Evolutionary conservation across 179 eudicot genomes (phyloP).

Genomic region (Beta corolliflora): DNA sequence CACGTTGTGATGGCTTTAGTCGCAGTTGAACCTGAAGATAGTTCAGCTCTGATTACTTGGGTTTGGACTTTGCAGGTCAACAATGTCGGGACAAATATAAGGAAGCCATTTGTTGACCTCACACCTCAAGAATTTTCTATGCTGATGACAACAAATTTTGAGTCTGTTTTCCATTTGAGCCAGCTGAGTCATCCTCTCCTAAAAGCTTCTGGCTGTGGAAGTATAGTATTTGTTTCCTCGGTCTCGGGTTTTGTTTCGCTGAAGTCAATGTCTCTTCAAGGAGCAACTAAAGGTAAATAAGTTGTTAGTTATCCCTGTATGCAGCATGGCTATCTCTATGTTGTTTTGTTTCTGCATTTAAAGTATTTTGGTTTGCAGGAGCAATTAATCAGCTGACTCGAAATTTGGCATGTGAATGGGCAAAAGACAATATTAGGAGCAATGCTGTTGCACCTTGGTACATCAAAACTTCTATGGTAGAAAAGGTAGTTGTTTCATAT

Average conservation of each 20-base stretch:
- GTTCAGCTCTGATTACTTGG: background rate
- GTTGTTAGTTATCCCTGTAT: background rate
- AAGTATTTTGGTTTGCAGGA: conserved; percentile 34
- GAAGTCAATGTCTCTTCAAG: conserved; percentile 52
- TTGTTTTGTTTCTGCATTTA: conserved; percentile 10
- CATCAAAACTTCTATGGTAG: conserved; percentile 52
- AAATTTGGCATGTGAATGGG: conserved; percentile 67
- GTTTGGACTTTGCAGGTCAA: conserved; percentile 34
- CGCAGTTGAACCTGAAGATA: background rate
- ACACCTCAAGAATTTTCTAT: conserved; percentile 54
- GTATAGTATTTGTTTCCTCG: conserved; percentile 76
- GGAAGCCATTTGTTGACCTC: conserved; percentile 59
- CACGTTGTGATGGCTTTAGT: background rate
- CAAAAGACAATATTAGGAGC: conserved; percentile 57
- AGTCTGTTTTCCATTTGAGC: conserved; percentile 59
- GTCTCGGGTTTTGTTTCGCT: conserved; percentile 67
- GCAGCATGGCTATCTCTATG: background rate
- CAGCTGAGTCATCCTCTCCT: conserved; percentile 77
- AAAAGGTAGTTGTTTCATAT: conserved; percentile 35
- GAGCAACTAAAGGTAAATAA: conserved; percentile 46
- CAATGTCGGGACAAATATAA: conserved; percentile 45
- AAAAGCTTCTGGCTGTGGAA: conserved; percentile 66
- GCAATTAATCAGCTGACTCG: conserved; percentile 60
- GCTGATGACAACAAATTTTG: conserved; percentile 55
- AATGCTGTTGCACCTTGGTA: conserved; percentile 70